Percentiles rank a stretch among this genome's conserved stretches.
These are phyloP conservation scores for Amanita rubescens DNA, from an alignment of 768 basidiomycete species.

Conservation along the genomic window DNA sequence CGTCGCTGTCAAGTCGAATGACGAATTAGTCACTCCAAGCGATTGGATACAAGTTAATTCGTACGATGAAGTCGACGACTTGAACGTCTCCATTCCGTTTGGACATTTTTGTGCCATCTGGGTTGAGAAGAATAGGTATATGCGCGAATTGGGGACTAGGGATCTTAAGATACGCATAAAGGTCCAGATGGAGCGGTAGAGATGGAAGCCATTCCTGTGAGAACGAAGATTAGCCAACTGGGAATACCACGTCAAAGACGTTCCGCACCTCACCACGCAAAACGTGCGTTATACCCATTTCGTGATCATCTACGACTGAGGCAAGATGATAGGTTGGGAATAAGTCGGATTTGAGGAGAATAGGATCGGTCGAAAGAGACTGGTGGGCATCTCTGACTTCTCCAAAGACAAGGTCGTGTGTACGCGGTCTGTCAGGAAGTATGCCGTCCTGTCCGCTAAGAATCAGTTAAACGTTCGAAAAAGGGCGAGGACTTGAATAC, in stretches of 20 bases:
- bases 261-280: slow-evolving; percentile 75
- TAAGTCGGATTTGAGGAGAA: slow-evolving; percentile 85
- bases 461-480: slow-evolving; percentile 3
- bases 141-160: slow-evolving; percentile 81
- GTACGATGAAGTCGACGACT: slow-evolving; percentile 81
- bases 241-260: not conserved
- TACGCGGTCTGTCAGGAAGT: slow-evolving; percentile 41
- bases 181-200: slow-evolving; percentile 81
- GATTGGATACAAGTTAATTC: slow-evolving; percentile 11
- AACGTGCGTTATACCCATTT: slow-evolving; percentile 95
- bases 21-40: not conserved
- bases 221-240: not conserved
- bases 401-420: slow-evolving; percentile 73
- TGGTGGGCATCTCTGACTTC: slow-evolving; percentile 64
- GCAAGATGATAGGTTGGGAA: slow-evolving; percentile 98
- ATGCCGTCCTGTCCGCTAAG: slow-evolving; percentile 42
- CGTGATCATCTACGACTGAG: slow-evolving; percentile 90
- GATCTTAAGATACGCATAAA: slow-evolving; percentile 75
- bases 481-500: slow-evolving; percentile 34
- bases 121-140: slow-evolving; percentile 82
- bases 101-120: slow-evolving; percentile 90
- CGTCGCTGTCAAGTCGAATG: slow-evolving; percentile 39
- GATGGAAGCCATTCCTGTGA: slow-evolving; percentile 93
- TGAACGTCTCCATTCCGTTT: slow-evolving; percentile 89
- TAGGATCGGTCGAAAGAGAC: slow-evolving; percentile 81